phyloP scores from a whole-genome alignment of 2,329 filamentous ascomycete species.

The Xylariales sp. region DNA sequence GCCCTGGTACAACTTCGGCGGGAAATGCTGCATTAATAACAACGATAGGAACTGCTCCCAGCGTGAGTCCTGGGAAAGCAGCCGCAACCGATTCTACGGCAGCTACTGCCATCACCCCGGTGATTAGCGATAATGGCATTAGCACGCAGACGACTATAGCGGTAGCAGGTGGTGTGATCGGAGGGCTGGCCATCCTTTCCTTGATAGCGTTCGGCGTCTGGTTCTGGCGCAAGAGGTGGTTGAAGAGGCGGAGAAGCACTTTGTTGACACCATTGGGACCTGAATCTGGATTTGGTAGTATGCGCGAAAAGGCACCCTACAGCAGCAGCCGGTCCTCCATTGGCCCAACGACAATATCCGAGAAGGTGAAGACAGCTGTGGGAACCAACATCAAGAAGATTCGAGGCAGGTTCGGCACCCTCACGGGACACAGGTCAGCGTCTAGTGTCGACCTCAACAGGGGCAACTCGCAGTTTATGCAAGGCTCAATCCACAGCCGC shows the following conservation, averaged over 20 bases:
- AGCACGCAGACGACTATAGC: conserved; percentile 33
- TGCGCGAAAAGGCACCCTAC: conserved; percentile 30
- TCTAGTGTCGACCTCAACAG: conserved; percentile 46
- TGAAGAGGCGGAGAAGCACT: conserved; percentile 41
- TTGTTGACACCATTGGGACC: conserved; percentile 40
- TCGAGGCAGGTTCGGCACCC: conserved; percentile 27
- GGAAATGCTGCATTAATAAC: conserved; percentile 10
- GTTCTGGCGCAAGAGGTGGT: conserved; percentile 41
- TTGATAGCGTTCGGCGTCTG: conserved; percentile 45
- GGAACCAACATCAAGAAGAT: conserved; percentile 32
- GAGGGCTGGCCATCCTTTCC: conserved; percentile 40
- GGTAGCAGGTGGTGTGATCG: conserved; percentile 48
- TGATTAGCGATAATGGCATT: conserved; percentile 18
- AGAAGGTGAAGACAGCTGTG: conserved; percentile 35
- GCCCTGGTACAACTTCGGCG: conserved; percentile 1
- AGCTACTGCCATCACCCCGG: conserved; percentile 10
- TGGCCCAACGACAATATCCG: conserved; percentile 42
- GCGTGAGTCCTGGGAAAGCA: background rate
- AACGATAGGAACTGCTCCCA: conserved; percentile 6
- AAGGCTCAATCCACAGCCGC: conserved; percentile 31
- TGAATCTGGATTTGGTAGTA: conserved; percentile 15
- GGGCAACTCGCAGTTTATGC: conserved; percentile 49
- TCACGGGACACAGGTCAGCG: conserved; percentile 28
- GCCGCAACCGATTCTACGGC: conserved; percentile 2
- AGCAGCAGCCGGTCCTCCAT: conserved; percentile 41